phyloP scores from a whole-genome alignment of 805 yeast species.

The Blastobotrys robertii region DNA sequence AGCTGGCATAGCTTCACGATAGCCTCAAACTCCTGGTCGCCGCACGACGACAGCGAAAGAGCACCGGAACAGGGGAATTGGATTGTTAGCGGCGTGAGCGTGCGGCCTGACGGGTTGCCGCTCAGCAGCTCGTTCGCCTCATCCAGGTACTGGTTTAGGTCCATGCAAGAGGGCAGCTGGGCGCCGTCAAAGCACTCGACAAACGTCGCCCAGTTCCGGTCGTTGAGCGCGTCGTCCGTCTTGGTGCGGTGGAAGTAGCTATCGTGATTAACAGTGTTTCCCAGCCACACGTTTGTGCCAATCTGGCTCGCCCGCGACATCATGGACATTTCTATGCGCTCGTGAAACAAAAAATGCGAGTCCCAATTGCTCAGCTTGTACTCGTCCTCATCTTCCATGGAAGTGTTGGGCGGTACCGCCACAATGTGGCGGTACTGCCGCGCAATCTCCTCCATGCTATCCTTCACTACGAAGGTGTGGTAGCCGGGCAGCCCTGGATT shows the following conservation, averaged over 20 bases:
- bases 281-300: constrained; percentile 56
- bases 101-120: not conserved
- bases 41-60: constrained; percentile 61
- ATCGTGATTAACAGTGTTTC: constrained; percentile 61
- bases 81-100: constrained; percentile 13
- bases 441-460: constrained; percentile 12
- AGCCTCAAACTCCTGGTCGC: constrained; percentile 49
- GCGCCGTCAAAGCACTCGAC: constrained; percentile 27
- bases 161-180: constrained; percentile 14
- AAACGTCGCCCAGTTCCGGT: constrained; percentile 27
- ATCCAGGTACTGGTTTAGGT: constrained; percentile 17
- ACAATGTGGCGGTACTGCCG: constrained; percentile 17
- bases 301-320: constrained; percentile 74
- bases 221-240: constrained; percentile 5
- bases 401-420: constrained; percentile 15
- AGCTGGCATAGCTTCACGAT: constrained; percentile 63
- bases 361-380: constrained; percentile 24
- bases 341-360: constrained; percentile 54
- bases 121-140: constrained; percentile 10
- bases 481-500: constrained; percentile 8
- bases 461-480: constrained; percentile 15
- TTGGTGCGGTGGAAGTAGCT: constrained; percentile 13
- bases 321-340: constrained; percentile 69
- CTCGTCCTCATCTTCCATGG: constrained; percentile 14
- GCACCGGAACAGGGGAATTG: constrained; percentile 81